These are phyloP conservation scores for Chrysanthemum makinoi DNA, from an alignment of 129 eudicot genomes.

Conservation along the genomic window DNA sequence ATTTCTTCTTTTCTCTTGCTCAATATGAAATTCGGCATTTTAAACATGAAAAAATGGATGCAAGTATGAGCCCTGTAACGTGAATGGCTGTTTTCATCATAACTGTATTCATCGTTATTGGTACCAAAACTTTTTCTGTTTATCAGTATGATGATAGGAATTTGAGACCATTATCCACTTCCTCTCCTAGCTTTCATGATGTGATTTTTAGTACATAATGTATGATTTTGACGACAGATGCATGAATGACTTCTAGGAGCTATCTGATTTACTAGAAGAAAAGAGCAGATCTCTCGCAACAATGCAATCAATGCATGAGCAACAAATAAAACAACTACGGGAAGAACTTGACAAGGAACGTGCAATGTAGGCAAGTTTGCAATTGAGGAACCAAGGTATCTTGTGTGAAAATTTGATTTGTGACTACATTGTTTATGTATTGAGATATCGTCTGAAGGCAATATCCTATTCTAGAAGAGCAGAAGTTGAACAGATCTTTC, in stretches of 20 bases:
- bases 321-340: conserved; percentile 52
- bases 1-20: not conserved
- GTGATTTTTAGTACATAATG: conserved; percentile 31
- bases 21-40: not conserved
- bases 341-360: conserved; percentile 72
- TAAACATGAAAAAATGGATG: not conserved
- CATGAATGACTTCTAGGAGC: conserved; percentile 78
- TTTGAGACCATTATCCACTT: not conserved
- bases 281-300: conserved; percentile 55
- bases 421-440: conserved; percentile 6
- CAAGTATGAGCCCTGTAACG: conserved; percentile 13
- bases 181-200: conserved; percentile 19
- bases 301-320: conserved; percentile 61
- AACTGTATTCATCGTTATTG: not conserved
- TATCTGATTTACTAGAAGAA: conserved; percentile 71
- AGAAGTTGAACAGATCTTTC: conserved; percentile 56
- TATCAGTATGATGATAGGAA: conserved; percentile 6
- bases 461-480: conserved; percentile 58
- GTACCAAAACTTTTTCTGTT: not conserved
- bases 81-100: conserved; percentile 10
- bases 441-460: conserved; percentile 37
- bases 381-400: conserved; percentile 63
- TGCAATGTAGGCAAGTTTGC: conserved; percentile 46
- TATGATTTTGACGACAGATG: conserved; percentile 47
- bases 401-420: conserved; percentile 2